These are phyloP conservation scores for Detonula confervacea DNA, from an alignment of 352 stramenopile species.

Conservation along the genomic window DNA sequence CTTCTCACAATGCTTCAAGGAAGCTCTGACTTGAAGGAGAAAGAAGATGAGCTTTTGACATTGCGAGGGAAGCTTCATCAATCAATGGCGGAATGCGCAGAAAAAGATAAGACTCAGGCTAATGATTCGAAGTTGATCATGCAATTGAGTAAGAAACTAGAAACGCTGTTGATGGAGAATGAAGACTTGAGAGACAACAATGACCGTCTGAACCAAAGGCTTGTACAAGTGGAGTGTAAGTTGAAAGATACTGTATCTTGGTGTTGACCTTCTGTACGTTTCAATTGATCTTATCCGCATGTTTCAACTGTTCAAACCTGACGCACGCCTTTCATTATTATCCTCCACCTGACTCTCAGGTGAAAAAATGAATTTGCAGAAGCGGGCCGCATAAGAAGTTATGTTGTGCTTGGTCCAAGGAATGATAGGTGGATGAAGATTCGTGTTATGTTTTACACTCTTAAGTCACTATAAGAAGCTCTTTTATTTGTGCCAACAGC, in stretches of 20 bases:
- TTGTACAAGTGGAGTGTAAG: conserved; percentile 81
- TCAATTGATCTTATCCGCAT: conserved; percentile 6
- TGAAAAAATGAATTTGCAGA: too few relatives aligned
- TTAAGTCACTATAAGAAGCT: too few relatives aligned
- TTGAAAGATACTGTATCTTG: conserved; percentile 13
- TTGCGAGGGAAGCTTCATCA: conserved; percentile 74
- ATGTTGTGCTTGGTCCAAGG: too few relatives aligned
- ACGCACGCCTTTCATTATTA: not conserved
- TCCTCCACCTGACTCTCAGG: conserved; percentile 1
- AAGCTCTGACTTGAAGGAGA: conserved; percentile 83
- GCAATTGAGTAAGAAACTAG: conserved; percentile 87
- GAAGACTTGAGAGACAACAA: conserved; percentile 86
- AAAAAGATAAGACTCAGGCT: conserved; percentile 84
- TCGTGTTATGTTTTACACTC: too few relatives aligned
- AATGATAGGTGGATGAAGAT: too few relatives aligned
- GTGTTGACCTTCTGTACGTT: conserved; percentile 52
- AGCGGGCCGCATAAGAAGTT: too few relatives aligned
- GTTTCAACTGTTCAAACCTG: conserved; percentile 1
- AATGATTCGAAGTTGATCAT: conserved; percentile 88
- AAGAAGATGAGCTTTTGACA: conserved; percentile 82
- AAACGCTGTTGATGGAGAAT: conserved; percentile 86
- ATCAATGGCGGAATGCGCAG: conserved; percentile 69
- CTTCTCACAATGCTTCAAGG: conserved; percentile 83
- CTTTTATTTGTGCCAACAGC: too few relatives aligned
- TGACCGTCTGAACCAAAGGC: conserved; percentile 78